Evolutionary conservation across 2,329 filamentous ascomycete genomes (phyloP).

Genomic region (Aspergillus ustus): DNA sequence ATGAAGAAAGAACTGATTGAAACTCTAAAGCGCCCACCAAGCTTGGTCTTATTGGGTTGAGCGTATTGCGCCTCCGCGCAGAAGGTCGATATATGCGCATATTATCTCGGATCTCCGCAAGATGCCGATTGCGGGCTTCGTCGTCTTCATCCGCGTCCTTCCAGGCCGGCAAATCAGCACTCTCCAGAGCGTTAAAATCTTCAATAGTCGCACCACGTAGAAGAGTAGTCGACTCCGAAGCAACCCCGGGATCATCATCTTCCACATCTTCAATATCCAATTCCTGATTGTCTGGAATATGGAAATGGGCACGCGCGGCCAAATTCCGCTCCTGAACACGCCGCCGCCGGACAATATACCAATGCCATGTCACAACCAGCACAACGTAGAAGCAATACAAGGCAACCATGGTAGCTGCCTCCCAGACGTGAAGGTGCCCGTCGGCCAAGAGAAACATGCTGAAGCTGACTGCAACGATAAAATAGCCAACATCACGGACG

Average conservation of each 20-base stretch:
- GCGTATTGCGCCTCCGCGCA: conserved; percentile 70
- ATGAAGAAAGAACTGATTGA: conserved; percentile 81
- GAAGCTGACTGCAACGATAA: conserved; percentile 83
- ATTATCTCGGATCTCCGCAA: conserved; percentile 85
- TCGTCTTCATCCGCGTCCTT: conserved; percentile 61
- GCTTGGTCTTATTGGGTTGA: conserved; percentile 88
- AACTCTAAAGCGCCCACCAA: conserved; percentile 94
- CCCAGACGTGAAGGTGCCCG: conserved; percentile 82
- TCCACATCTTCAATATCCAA: conserved; percentile 61
- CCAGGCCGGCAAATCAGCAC: conserved; percentile 52
- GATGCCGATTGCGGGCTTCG: conserved; percentile 61
- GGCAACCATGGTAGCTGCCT: conserved; percentile 85
- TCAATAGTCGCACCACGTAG: conserved; percentile 57
- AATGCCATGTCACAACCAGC: conserved; percentile 90
- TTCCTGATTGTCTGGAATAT: conserved; percentile 64
- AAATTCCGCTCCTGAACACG: conserved; percentile 68
- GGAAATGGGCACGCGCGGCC: conserved; percentile 74
- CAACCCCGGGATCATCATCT: conserved; percentile 57
- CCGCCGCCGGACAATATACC: conserved; percentile 71
- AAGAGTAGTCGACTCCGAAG: conserved; percentile 50
- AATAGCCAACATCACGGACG: conserved; percentile 88
- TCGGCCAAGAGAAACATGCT: conserved; percentile 87
- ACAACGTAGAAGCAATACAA: conserved; percentile 91
- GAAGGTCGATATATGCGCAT: conserved; percentile 84
- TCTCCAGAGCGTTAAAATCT: conserved; percentile 68